Evolutionary conservation across 192 early-diverging fungal genomes (phyloP), one percentile per base, ranked within the genome.

Genomic region (Obelidium mucronatum): DNA sequence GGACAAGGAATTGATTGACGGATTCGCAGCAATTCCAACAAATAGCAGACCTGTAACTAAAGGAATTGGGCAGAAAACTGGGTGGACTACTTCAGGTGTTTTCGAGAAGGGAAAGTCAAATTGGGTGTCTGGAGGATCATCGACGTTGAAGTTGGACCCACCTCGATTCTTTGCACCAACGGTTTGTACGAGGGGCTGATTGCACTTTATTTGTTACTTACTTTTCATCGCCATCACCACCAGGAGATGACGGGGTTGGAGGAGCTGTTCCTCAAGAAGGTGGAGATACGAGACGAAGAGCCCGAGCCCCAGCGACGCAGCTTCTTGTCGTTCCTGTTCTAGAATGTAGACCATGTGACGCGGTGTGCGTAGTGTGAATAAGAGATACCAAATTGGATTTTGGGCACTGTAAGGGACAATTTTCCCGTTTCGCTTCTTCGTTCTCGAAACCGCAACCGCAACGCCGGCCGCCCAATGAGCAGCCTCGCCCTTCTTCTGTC

Each of bases 141-240:
- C 55, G 8, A 24, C 55, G 24, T 8, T 58, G 55, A 58, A 31
- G 55, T 51, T 68, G 52, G 69, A 72, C 31, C 54, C 69, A 51
- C 69, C 69, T n/a, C 69, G 69, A n/a, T 72, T 72, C 34, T 72
- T 72, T 72, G 69, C 69, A 36, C 69, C 69, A 13, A 54, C 33
- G 34, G 69, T 72, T n/a, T 36, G 55, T 26, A 17, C 31, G 6
- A 44, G 40, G 22, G 4, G 24, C 15, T 52, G 51, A 42, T 35
- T 13, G 8, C 31, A 24, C 22, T 19, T n/a, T 11, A 35, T 17
- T 39, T 5, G 28, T 31, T 22, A 72, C 22, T 22, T n/a, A 42
- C n/a, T 15, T 37, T 22, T 39, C n/a, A n/a, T n/a, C n/a, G n/a
- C n/a, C n/a, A n/a, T n/a, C n/a, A n/a, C n/a, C n/a, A n/a, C 1